Conservation (phyloP, 1,284 basidiomycete genomes). For the Phellinidium pouzarii region DNA sequence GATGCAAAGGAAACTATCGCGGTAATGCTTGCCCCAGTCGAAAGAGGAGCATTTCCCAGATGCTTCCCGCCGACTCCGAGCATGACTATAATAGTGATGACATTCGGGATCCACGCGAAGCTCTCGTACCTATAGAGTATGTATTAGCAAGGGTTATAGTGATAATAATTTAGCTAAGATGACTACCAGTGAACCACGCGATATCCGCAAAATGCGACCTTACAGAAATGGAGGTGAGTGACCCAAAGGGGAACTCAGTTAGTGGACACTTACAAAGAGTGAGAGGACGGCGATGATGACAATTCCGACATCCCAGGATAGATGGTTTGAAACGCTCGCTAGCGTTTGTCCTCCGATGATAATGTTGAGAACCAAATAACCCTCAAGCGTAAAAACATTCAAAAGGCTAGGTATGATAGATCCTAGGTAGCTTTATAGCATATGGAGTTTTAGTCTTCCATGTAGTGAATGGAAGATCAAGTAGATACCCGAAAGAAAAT, state of each 20-base stretch:
- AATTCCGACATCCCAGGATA: slow-evolving; percentile 49
- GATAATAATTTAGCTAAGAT: neutral
- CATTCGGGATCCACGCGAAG: slow-evolving; percentile 60
- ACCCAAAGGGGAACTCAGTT: neutral
- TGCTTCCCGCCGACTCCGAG: slow-evolving; percentile 52
- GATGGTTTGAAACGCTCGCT: slow-evolving; percentile 43
- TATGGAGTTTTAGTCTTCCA: slow-evolving; percentile 1
- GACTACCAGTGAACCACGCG: slow-evolving; percentile 49
- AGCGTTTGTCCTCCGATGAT: slow-evolving; percentile 74
- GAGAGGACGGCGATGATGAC: slow-evolving; percentile 69
- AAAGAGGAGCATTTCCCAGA: slow-evolving; percentile 27
- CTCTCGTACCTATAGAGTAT: slow-evolving; percentile 42
- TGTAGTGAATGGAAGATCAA: neutral
- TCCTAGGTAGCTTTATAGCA: slow-evolving; percentile 46
- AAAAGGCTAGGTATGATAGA: slow-evolving; percentile 56
- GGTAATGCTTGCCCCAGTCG: slow-evolving; percentile 24
- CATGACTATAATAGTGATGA: slow-evolving; percentile 60
- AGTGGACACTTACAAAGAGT: slow-evolving; percentile 40
- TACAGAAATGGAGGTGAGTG: neutral
- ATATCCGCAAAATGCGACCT: slow-evolving; percentile 57
- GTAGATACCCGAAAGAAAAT: slow-evolving; percentile 43
- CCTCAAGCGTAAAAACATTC: slow-evolving; percentile 58
- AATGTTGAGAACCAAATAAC: slow-evolving; percentile 65
- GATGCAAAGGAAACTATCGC: slow-evolving; percentile 34
- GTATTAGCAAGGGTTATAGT: neutral